Base-by-base conservation (phyloP, 495 filamentous ascomycete species). In the Hyaloscypha hepaticicola region DNA sequence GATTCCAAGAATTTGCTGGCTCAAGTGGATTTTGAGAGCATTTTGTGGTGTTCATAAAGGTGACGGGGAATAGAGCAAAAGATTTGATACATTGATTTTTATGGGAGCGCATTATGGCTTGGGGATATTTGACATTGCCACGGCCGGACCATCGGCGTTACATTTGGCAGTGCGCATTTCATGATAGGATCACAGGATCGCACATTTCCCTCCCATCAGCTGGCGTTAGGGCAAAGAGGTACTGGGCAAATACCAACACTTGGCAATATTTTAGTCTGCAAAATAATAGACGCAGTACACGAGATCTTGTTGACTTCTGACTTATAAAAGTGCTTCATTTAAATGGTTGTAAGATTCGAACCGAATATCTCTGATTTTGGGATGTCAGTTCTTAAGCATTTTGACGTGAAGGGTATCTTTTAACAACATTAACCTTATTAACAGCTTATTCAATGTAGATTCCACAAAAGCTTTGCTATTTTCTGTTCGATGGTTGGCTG, bases 1-100 rank as follows among this genome's bases (percentile, higher is more conserved):
- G 65, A 34, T 69, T 72, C 31, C 28, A 58, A 22, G 65, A 71
- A 29, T 72, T 69, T 56, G 61, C 61, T 27, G 33, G 45, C 7
- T 1, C 56, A 29, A 33, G 49, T n/a, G 19, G 38, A n/a, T 28
- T 38, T 38, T 51, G 55, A 58, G 25, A 57, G 38, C 38, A 45
- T 45, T 3, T 19, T 55, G 12, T 25, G 52, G 52, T 55, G 52
- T 55, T 28, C 2, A 9, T 45, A 16, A 16, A 16, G 38, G 12
- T 45, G 6, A 0, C 11, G 52, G 6, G 8, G 24, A 27, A 19
- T 27, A 55, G 52, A 55, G 14, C 25, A 55, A 29, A 24, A 14
- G 8, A 26, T 25, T 55, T 55, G 52, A n/a, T 55, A 7, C 25
- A 5, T 55, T 55, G 5, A 11, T 26, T n/a, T 21, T n/a, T 55